Evolutionary conservation across 148 eudicot species (phyloP).

Genomic region (Nepenthes mirabilis): DNA sequence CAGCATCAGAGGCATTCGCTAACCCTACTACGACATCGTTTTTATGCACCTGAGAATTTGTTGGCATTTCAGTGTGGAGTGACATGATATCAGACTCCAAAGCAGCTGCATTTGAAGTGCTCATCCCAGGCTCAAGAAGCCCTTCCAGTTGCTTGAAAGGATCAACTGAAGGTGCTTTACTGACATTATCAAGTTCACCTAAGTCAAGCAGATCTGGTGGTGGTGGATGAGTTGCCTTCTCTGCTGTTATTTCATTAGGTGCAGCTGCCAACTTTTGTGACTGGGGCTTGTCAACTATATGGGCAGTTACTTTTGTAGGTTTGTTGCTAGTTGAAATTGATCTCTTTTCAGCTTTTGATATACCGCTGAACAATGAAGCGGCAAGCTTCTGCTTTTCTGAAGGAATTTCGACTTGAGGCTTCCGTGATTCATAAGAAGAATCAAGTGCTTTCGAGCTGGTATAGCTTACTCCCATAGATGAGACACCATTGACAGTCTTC

Average conservation of each 20-base stretch:
- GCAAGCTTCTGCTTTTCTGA: conserved; percentile 91
- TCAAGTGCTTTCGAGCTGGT: conserved; percentile 25
- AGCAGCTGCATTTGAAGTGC: conserved; percentile 16
- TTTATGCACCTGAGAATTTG: conserved; percentile 6
- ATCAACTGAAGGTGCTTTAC: conserved; percentile 30
- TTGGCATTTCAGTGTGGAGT: conserved; percentile 30
- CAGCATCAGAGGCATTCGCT: conserved; percentile 15
- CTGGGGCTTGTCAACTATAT: conserved; percentile 26
- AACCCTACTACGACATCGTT: conserved; percentile 20
- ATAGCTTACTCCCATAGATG: conserved; percentile 20
- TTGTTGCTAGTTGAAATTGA: conserved; percentile 27
- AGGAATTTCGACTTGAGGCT: conserved; percentile 38
- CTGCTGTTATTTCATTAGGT: conserved; percentile 15
- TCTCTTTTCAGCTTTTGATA: conserved; percentile 46
- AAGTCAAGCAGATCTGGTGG: conserved; percentile 76
- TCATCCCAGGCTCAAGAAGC: conserved; percentile 39
- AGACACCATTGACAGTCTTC: conserved; percentile 34
- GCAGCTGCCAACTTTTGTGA: conserved; percentile 10
- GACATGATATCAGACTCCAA: conserved; percentile 40
- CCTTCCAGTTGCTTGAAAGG: conserved; percentile 87
- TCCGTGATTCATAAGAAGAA: conserved; percentile 29
- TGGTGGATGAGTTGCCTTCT: conserved; percentile 27
- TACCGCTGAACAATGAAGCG: conserved; percentile 81
- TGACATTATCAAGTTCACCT: conserved; percentile 41
- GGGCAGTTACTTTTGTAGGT: conserved; percentile 30